Evolutionary conservation across 371 early-diverging fungal genomes (phyloP).

Genomic region (Thermomucor indicae-seudaticae): DNA sequence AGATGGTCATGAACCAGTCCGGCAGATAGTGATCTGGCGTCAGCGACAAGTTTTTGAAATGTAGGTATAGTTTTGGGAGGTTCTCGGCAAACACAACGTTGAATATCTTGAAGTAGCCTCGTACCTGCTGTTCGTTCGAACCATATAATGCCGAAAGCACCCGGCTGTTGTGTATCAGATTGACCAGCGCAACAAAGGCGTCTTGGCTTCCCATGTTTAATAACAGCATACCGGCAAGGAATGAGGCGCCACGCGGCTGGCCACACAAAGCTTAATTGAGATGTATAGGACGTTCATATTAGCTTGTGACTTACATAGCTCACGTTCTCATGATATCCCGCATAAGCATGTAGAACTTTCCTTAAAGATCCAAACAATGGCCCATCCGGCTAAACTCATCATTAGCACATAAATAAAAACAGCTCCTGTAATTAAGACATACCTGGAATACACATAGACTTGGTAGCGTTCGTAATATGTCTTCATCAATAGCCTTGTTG

Average conservation of each 20-base stretch:
- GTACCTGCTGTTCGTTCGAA: conserved; percentile 33
- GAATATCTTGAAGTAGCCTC: conserved; percentile 46
- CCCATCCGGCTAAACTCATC: conserved; percentile 32
- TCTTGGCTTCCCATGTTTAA: conserved; percentile 41
- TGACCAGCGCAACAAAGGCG: conserved; percentile 27
- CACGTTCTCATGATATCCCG: conserved; percentile 25
- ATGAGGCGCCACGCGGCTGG: conserved; percentile 44
- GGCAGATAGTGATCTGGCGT: conserved; percentile 48
- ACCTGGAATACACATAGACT: conserved; percentile 51
- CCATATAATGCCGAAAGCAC: conserved; percentile 36
- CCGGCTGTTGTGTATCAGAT: conserved; percentile 30
- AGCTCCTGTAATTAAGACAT: not conserved
- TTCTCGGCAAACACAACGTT: conserved; percentile 50
- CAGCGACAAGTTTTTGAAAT: conserved; percentile 44
- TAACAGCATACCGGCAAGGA: conserved; percentile 44
- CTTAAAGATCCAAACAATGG: conserved; percentile 37
- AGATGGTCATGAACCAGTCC: conserved; percentile 51
- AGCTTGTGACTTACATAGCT: conserved; percentile 30
- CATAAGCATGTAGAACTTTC: conserved; percentile 41
- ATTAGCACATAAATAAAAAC: not conserved
- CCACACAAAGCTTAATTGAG: not conserved
- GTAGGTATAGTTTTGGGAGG: conserved; percentile 43
- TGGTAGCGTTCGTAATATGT: conserved; percentile 45
- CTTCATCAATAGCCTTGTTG: conserved; percentile 42
- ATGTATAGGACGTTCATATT: not conserved